Evolutionary conservation across 2,329 filamentous ascomycete genomes (phyloP).

Genomic region (Xylaria sp.): DNA sequence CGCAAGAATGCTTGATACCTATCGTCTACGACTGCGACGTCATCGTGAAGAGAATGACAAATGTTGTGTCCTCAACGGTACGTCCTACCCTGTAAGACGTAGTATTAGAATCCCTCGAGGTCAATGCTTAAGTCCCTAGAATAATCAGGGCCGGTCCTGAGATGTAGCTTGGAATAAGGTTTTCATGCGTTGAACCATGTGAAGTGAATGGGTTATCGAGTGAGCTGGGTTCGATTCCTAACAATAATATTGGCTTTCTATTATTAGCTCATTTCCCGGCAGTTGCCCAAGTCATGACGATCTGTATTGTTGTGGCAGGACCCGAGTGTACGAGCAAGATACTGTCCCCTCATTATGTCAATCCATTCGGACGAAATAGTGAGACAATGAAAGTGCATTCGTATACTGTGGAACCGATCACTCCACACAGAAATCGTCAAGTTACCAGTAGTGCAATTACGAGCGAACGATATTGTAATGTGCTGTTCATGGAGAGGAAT

Average conservation of each 20-base stretch:
- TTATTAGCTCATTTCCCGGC: background rate
- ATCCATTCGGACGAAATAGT: background rate
- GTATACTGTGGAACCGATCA: background rate
- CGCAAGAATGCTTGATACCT: background rate
- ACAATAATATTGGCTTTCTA: too few species aligned
- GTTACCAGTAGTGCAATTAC: background rate
- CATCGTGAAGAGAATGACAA: background rate
- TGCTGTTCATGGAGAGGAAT: background rate
- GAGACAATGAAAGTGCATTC: background rate
- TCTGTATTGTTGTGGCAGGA: background rate
- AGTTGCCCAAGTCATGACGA: background rate
- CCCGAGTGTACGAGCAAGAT: background rate
- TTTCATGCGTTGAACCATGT: background rate
- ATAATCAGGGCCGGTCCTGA: background rate
- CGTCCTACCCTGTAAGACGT: background rate
- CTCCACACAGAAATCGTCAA: background rate
- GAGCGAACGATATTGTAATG: background rate
- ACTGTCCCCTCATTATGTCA: background rate
- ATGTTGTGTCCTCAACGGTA: background rate
- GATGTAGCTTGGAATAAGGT: background rate
- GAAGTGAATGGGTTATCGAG: too few species aligned
- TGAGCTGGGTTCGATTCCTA: too few species aligned
- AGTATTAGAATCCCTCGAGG: background rate
- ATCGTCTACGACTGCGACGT: background rate
- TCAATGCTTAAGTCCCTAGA: background rate